Evolutionary conservation across 176 grass and related monocot species (phyloP), one percentile per base, ranked within the genome.

Genomic region (Poa pratensis): DNA sequence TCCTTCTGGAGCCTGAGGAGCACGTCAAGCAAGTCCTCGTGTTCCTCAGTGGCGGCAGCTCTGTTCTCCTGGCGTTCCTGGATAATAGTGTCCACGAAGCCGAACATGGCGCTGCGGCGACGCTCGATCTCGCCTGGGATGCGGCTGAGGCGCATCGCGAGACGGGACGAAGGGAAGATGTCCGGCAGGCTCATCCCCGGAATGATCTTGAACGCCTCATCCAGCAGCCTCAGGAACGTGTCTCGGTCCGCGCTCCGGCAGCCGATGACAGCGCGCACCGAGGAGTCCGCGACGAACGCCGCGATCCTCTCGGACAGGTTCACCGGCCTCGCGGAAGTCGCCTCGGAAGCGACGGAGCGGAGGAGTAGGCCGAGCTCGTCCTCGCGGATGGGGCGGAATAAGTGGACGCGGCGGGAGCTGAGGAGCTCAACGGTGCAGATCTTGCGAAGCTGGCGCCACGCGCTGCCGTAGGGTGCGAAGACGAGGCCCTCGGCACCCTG

Each of bases 381-480:
- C 35, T 89, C 75, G 15, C 89, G 85, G 32, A 89, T 43, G 20
- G 55, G 40, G 8, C 65, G 19, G 64, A 89, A 94, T 4, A 84
- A 87, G 6, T 70, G 63, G 28, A 94, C 89, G 54, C 92, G 73
- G 46, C 84, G 90, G 34, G 65, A 5, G 72, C 72, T 82, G 19
- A 94, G 73, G 19, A 94, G 43, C 51, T 91, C 79, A 1, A 72
- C 3, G 27, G 79, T 84, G 69, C 79, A 86, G 50, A 94, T 86
- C 83, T 53, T 92, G 7, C 94, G 85, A 26, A 97, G 54, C 42
- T 87, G 87, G 52, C 90, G 82, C 94, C 90, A 97, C 20, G 53
- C 66, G 27, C 83, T 71, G 22, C 90, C 88, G 77, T 90, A 85
- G 42, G 94, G 90, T 39, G 90, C 35, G 75, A 90, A 93, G 75